Evolutionary conservation across 2,329 filamentous ascomycete species (phyloP), one percentile per base, ranked within the genome.

Genomic region (Sporothrix phasma): DNA sequence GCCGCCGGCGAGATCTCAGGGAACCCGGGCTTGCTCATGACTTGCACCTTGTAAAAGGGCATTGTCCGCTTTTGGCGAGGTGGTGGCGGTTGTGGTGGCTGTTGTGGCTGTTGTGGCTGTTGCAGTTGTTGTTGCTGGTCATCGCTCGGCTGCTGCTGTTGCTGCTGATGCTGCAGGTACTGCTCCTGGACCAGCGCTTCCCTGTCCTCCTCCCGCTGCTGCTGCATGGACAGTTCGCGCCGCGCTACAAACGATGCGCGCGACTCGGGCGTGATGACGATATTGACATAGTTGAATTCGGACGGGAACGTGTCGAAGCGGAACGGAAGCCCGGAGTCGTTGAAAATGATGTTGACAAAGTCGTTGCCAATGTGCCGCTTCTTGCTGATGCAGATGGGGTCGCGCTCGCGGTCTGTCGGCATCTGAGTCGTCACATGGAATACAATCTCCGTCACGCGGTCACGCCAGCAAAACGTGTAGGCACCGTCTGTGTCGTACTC

Each of bases 391-490:
- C 88, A 91, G 67, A 85, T 82, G 10, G 88, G 84, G 70, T 96
- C 92, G 34, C 84, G 81, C 62, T 91, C 85, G 15, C 88, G 78
- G 72, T 95, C 84, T 10, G 91, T 96, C 1, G 94, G 94, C 94
- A 99, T 99, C 81, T 97, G 92, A 3, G 93, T 99, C 5, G 90
- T 91, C 63, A 97, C 88, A 73, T 97, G 94, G 75, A 95, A 99
- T 34, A 97, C 88, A 51, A 99, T 89, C 73, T 97, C 94, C 5
- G 92, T 94, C 64, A 97, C 91, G 49, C 92, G 84, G 73, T 97
- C 94, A 66, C 92, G 89, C 92, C 94, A 99, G 71, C 90, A 93
- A 72, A 93, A 92, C 0, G 92, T 91, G 74, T 89, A 91, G 71
- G 92, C 84, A 37, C 94, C 94, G 74, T 99, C 94, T 1, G 81